These are phyloP conservation scores for Torulaspora quercuum DNA, from an alignment of 805 yeast genomes.

Conservation along the genomic window DNA sequence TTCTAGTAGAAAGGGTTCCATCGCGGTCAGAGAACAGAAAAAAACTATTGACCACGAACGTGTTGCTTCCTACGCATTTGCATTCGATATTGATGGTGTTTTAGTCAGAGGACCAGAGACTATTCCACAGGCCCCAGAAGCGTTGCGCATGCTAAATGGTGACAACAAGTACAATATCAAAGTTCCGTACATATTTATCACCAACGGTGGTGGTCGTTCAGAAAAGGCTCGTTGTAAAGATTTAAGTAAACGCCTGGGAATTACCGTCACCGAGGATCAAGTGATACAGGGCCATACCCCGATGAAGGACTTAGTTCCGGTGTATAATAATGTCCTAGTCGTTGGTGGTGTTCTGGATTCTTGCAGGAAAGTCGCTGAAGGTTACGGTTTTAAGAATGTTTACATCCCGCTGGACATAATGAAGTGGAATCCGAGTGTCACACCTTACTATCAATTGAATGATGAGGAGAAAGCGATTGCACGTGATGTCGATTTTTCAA, in stretches of 20 bases:
- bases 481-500: constrained; percentile 57
- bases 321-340: constrained; percentile 70
- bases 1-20: constrained; percentile 22
- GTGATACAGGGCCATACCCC: constrained; percentile 94
- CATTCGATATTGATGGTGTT: constrained; percentile 92
- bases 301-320: constrained; percentile 72
- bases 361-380: constrained; percentile 77
- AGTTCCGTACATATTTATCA: constrained; percentile 80
- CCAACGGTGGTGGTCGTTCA: constrained; percentile 90
- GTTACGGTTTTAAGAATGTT: constrained; percentile 80
- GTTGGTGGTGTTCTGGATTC: constrained; percentile 87
- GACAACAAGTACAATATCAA: constrained; percentile 70
- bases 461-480: constrained; percentile 63
- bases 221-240: constrained; percentile 73
- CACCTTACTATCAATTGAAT: constrained; percentile 76
- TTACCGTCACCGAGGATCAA: constrained; percentile 67
- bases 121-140: constrained; percentile 74
- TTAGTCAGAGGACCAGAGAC: constrained; percentile 80
- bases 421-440: constrained; percentile 82
- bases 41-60: constrained; percentile 62
- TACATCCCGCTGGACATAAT: constrained; percentile 78
- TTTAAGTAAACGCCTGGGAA: constrained; percentile 55
- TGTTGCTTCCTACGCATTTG: constrained; percentile 81
- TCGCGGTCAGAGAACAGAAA: constrained; percentile 43
- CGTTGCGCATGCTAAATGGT: constrained; percentile 70